Conservation (phyloP, 169 alveolate species). For the Cryptosporidium viatorum region DNA sequence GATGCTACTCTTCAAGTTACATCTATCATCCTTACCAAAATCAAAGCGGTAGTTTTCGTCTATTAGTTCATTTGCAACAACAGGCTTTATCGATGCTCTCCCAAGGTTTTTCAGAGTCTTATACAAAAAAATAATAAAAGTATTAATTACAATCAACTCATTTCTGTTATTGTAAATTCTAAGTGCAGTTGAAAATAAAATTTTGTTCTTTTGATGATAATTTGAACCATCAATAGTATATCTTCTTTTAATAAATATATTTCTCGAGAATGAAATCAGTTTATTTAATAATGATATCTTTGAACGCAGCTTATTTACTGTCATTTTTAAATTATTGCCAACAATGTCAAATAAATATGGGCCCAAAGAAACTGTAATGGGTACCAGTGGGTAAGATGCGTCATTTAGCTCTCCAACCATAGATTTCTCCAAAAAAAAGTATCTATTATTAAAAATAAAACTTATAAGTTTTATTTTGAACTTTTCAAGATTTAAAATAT, state of each 20-base stretch:
- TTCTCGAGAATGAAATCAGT: constrained; percentile 34
- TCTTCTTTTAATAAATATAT: constrained; percentile 51
- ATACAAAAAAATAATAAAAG: background rate
- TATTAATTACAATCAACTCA: constrained; percentile 18
- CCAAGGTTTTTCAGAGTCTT: constrained; percentile 25
- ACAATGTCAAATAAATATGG: constrained; percentile 31
- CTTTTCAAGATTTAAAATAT: constrained; percentile 44
- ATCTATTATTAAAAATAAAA: constrained; percentile 28
- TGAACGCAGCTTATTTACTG: constrained; percentile 15
- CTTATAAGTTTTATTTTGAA: constrained; percentile 29
- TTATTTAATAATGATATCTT: constrained; percentile 43
- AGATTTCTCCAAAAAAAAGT: constrained; percentile 15
- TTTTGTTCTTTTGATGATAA: background rate
- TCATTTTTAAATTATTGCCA: constrained; percentile 12
- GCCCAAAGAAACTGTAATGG: constrained; percentile 29
- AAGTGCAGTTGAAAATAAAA: constrained; percentile 41
- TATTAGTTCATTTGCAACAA: background rate
- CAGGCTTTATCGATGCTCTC: background rate
- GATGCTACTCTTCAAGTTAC: constrained; percentile 4
- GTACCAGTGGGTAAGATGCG: constrained; percentile 14
- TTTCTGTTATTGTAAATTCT: constrained; percentile 44
- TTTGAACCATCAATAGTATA: background rate
- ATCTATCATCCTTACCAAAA: constrained; percentile 39
- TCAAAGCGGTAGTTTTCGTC: constrained; percentile 12
- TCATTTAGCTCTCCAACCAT: constrained; percentile 10